These are phyloP conservation scores for Bryoglossum gracile DNA, from an alignment of 495 filamentous ascomycete genomes.

Conservation along the genomic window DNA sequence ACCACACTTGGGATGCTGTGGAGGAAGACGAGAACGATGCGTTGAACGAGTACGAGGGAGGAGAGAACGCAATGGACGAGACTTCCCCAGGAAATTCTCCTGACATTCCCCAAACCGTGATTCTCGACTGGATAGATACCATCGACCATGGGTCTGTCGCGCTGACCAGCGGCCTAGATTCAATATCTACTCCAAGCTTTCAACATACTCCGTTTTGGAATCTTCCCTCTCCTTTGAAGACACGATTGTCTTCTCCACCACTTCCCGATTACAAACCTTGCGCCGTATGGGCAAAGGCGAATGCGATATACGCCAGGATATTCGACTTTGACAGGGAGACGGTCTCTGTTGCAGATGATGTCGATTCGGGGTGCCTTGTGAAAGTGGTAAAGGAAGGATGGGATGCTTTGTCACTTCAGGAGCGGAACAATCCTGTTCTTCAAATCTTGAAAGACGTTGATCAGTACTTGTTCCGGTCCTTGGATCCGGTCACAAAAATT, in stretches of 20 bases:
- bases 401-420: neutral
- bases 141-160: neutral
- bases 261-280: neutral
- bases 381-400: constrained; percentile 10
- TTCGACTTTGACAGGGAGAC: neutral
- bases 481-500: constrained; percentile 8
- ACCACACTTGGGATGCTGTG: neutral
- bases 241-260: neutral
- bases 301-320: constrained; percentile 7
- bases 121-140: neutral
- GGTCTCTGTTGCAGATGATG: neutral
- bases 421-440: constrained; percentile 2
- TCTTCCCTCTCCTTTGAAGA: constrained; percentile 1
- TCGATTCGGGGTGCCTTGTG: constrained; percentile 1
- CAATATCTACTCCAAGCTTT: neutral
- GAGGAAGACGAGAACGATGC: neutral
- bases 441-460: constrained; percentile 4
- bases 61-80: neutral
- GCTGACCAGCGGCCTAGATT: neutral
- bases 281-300: neutral
- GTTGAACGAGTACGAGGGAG: neutral
- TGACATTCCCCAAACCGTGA: neutral
- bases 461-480: neutral
- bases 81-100: neutral
- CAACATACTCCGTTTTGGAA: constrained; percentile 1